Percentiles rank a stretch among this genome's conserved stretches.
These are phyloP conservation scores for Leccinum obscurum DNA, from an alignment of 768 basidiomycete species.

Conservation along the genomic window DNA sequence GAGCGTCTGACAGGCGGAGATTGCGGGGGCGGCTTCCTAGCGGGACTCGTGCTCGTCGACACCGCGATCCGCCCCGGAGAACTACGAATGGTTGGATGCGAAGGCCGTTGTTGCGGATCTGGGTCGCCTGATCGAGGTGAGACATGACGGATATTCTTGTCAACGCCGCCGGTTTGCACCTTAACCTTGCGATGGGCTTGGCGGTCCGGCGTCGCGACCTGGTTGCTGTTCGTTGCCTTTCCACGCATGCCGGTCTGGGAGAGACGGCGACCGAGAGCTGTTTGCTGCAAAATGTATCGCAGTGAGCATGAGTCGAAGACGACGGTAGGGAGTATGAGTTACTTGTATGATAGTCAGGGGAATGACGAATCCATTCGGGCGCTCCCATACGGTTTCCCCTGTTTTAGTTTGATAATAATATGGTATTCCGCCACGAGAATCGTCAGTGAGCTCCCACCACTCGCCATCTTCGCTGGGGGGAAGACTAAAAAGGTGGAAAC, in stretches of 20 bases:
- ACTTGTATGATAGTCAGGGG: slow-evolving; percentile 88
- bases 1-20: slow-evolving; percentile 33
- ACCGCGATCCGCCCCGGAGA: slow-evolving; percentile 34
- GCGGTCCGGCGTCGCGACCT: slow-evolving; percentile 27
- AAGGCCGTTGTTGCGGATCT: slow-evolving; percentile 32
- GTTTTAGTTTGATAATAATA: slow-evolving; percentile 96
- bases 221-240: slow-evolving; percentile 11
- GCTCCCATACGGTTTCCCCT: slow-evolving; percentile 89
- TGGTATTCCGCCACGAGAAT: slow-evolving; percentile 75
- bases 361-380: slow-evolving; percentile 88
- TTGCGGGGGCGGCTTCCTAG: slow-evolving; percentile 28
- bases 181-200: slow-evolving; percentile 39
- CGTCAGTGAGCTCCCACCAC: slow-evolving; percentile 95
- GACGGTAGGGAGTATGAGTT: slow-evolving; percentile 18
- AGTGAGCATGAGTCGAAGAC: slow-evolving; percentile 6
- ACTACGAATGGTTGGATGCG: slow-evolving; percentile 34
- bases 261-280: slow-evolving; percentile 67
- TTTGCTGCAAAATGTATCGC: slow-evolving; percentile 48
- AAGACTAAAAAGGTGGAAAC: slow-evolving; percentile 46
- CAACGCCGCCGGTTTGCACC: slow-evolving; percentile 36
- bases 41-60: slow-evolving; percentile 22
- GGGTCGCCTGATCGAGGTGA: slow-evolving; percentile 27
- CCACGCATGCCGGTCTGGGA: slow-evolving; percentile 50
- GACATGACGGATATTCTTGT: slow-evolving; percentile 35
- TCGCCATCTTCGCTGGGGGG: slow-evolving; percentile 85